Conservation (phyloP, 306 rosid genomes). For the Spatholobus suberectus region DNA sequence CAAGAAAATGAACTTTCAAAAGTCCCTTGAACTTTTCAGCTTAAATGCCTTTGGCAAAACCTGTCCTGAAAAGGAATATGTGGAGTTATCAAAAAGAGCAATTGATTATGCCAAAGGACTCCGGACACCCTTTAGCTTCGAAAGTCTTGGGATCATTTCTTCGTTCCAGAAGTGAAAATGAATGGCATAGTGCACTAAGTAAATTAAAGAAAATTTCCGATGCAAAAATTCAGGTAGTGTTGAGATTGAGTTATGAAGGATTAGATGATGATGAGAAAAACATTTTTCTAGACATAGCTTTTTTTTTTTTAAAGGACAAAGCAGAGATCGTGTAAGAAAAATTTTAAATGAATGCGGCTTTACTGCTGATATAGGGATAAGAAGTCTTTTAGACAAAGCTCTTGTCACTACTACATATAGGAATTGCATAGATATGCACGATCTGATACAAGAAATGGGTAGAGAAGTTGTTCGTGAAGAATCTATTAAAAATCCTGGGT, state of each 20-base stretch:
- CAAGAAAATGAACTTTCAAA: slow-evolving; percentile 7
- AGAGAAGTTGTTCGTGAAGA: slow-evolving; percentile 23
- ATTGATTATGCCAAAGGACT: slow-evolving; percentile 24
- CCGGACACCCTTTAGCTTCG: slow-evolving; percentile 46
- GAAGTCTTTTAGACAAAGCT: not conserved
- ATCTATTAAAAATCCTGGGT: not conserved
- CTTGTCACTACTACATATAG: not conserved
- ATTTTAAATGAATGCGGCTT: not conserved
- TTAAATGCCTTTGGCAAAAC: slow-evolving; percentile 32
- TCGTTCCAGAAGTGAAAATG: not conserved
- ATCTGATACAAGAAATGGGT: slow-evolving; percentile 42
- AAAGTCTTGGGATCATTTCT: slow-evolving; percentile 39
- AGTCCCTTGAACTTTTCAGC: slow-evolving; percentile 32
- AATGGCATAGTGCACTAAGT: slow-evolving; percentile 36
- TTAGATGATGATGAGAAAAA: not conserved
- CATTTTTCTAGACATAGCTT: slow-evolving; percentile 36
- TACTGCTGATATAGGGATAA: not conserved
- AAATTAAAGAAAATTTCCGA: slow-evolving; percentile 5
- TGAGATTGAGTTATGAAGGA: slow-evolving; percentile 23
- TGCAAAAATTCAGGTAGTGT: not conserved
- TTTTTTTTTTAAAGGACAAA: not conserved
- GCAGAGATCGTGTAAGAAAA: not conserved
- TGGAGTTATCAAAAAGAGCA: slow-evolving; percentile 14
- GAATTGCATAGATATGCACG: slow-evolving; percentile 39
- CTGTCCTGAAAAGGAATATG: not conserved